Evolutionary conservation across 108 stramenopile species (phyloP).

Genomic region (Skeletonema tropicum): DNA sequence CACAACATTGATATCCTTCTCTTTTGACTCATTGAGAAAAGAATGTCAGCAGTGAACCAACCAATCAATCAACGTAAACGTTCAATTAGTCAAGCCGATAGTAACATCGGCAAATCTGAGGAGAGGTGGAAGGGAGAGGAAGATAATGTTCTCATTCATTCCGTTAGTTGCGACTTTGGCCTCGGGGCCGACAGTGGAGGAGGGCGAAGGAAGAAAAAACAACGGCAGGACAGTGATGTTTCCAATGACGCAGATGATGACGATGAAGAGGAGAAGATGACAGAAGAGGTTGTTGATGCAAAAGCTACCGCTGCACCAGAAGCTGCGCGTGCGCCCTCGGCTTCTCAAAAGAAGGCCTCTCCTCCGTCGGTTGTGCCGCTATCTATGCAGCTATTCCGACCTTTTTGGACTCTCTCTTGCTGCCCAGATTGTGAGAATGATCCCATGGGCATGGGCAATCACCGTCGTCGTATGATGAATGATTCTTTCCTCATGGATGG

Average conservation of each 20-base stretch:
- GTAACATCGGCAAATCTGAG: not conserved
- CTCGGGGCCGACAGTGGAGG: not conserved
- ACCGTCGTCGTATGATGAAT: not conserved
- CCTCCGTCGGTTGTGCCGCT: not conserved
- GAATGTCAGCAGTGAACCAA: not conserved
- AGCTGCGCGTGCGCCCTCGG: not conserved
- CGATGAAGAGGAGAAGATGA: conserved; percentile 57
- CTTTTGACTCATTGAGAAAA: no score
- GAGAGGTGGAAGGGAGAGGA: not conserved
- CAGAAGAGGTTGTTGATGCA: conserved; percentile 50
- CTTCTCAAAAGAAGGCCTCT: not conserved
- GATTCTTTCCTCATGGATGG: not conserved
- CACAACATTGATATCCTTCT: not conserved
- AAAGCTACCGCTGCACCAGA: not conserved
- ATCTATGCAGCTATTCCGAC: not conserved
- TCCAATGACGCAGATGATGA: conserved; percentile 18
- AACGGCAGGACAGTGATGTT: not conserved
- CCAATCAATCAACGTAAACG: conserved; percentile 1
- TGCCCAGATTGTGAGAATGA: not conserved
- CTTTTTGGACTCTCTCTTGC: not conserved
- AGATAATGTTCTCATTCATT: conserved; percentile 7
- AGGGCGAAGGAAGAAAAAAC: not conserved
- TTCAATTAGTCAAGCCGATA: not conserved
- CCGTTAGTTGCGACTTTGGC: conserved; percentile 1
- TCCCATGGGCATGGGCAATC: not conserved